Conservation (phyloP, 306 rosid species). For the Prunus davidiana region DNA sequence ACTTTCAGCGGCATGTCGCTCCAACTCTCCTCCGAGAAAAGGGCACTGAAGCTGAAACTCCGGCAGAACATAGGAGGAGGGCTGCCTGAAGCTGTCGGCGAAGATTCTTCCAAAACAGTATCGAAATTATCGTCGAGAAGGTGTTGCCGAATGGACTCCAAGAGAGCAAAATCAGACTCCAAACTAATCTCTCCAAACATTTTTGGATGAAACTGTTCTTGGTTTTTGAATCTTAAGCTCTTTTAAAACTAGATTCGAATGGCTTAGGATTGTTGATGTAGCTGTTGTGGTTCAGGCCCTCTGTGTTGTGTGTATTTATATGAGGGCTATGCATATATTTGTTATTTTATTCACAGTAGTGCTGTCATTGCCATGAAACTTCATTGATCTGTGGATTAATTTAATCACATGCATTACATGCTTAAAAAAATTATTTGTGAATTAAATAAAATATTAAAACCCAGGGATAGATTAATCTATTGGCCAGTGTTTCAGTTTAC, state of each 20-base stretch:
- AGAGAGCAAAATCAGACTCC: constrained; percentile 23
- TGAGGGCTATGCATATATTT: background rate
- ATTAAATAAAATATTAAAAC: background rate
- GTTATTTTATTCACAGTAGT: background rate
- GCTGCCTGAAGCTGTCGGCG: background rate
- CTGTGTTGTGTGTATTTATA: constrained; percentile 7
- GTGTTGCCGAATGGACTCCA: constrained; percentile 22
- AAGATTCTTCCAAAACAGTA: background rate
- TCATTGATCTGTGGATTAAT: background rate
- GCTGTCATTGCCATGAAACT: constrained; percentile 3
- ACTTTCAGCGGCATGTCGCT: constrained; percentile 11
- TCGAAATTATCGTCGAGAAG: constrained; percentile 27
- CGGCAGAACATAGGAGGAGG: background rate
- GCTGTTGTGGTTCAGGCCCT: background rate
- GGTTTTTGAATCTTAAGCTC: background rate
- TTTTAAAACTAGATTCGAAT: background rate
- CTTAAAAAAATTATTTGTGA: background rate
- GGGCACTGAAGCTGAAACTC: constrained; percentile 13
- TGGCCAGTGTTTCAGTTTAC: background rate
- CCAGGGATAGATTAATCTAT: background rate
- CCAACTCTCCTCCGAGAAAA: constrained; percentile 21
- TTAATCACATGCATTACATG: background rate
- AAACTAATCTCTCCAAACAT: background rate
- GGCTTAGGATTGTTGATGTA: background rate
- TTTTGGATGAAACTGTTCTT: background rate